Conservation (phyloP, 2,329 filamentous ascomycete species). For the Epicoccum nigrum region DNA sequence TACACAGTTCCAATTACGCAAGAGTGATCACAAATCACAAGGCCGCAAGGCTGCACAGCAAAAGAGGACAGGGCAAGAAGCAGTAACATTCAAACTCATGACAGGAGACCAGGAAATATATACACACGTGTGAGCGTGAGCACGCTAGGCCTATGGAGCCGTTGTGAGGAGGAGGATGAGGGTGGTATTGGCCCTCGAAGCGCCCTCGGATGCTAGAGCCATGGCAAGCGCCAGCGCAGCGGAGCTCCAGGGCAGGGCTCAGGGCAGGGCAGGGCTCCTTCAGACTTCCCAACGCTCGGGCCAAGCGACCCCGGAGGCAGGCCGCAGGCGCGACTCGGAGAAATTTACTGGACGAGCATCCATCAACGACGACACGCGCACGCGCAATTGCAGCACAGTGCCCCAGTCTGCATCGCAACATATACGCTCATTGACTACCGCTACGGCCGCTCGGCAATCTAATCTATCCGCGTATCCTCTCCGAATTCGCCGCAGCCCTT, state of each 20-base stretch:
- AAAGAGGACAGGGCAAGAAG: background rate
- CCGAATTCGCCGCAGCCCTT: slow-evolving; percentile 29
- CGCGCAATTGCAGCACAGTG: slow-evolving; percentile 32
- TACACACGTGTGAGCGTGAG: slow-evolving; percentile 21
- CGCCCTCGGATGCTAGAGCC: slow-evolving; percentile 36
- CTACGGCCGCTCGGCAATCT: background rate
- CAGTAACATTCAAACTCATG: slow-evolving; percentile 19
- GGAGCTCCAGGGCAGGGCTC: too few relatives aligned
- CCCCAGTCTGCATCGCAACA: slow-evolving; percentile 13
- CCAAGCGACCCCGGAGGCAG: slow-evolving; percentile 13
- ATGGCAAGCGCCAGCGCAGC: slow-evolving; percentile 17
- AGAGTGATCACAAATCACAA: slow-evolving; percentile 10
- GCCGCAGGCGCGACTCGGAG: slow-evolving; percentile 29
- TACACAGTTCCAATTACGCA: slow-evolving; percentile 8
- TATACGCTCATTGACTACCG: background rate
- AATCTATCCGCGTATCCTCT: background rate
- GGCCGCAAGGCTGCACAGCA: slow-evolving; percentile 1
- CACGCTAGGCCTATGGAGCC: slow-evolving; percentile 17
- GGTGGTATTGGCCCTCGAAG: slow-evolving; percentile 33
- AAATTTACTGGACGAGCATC: slow-evolving; percentile 37
- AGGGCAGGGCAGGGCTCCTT: too few relatives aligned
- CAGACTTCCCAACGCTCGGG: background rate
- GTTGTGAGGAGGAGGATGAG: slow-evolving; percentile 4
- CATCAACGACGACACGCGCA: slow-evolving; percentile 28
- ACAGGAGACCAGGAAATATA: slow-evolving; percentile 24